Evolutionary conservation across 1,284 basidiomycete species (phyloP), one percentile per base, ranked within the genome.

Genomic region (Spongispora temasekensis): DNA sequence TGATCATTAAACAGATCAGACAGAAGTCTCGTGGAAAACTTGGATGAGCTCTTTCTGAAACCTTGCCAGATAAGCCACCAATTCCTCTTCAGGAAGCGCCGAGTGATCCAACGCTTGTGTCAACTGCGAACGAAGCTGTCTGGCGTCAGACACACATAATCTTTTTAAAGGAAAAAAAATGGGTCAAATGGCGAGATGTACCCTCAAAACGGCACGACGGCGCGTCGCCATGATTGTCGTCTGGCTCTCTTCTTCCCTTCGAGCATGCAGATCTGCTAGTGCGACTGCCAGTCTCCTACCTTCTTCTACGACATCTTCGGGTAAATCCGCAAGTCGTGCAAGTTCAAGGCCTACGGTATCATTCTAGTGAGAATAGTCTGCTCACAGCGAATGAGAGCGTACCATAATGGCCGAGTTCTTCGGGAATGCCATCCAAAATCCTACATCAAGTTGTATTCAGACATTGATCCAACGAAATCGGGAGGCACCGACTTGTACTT

Each of bases 241-340:
- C 58, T 83, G 79, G 66, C 89, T 90, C 50, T 84, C 79, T 67
- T 81, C 81, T 64, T 86, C 78, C 63, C 84, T 78, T 59, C 78
- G 80, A 2, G 82, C 79, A 58, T 93, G 87, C 17, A 90, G 72
- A 21, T 82, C 82, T 4, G 81, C 77, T 8, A 97, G 81, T 21
- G 77, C 78, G 13, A 77, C 77, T 1, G 93, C 84, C 0, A 94
- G 84, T 58, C 84, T 78, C 60, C 76, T 81, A 7, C 84, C 89
- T 70, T 89, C 87, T 2, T 67, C 64, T 52, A 94, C 71, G 8
- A 94, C 85, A 51, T 89, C 82, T 0, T 73, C 65, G 0, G 95
- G 94, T 0, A 97, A 78, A 69, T 94, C 90, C 0, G 93, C 94
- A 2, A 95, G 81, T 52, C 85, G 84, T 17, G 94, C 94, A 27